These are phyloP conservation scores for Chloris gayana DNA, from an alignment of 176 grass and related monocot species.

Conservation along the genomic window DNA sequence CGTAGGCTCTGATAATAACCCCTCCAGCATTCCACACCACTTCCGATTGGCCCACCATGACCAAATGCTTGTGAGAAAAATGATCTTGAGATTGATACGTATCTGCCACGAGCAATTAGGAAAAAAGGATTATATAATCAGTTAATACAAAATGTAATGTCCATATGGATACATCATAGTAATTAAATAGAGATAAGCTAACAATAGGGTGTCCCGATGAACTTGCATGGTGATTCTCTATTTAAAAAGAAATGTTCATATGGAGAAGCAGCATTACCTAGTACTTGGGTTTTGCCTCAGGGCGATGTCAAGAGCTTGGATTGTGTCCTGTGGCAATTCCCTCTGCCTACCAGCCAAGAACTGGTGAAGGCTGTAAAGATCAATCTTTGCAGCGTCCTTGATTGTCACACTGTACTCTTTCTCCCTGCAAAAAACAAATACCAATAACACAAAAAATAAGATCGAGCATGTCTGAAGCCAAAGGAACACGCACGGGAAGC, in stretches of 20 bases:
- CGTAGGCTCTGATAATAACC: conserved; percentile 86
- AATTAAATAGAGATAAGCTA: background rate
- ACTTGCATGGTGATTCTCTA: background rate
- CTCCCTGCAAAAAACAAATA: conserved; percentile 8
- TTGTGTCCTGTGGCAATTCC: conserved; percentile 63
- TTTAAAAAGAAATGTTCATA: background rate
- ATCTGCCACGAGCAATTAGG: conserved; percentile 40
- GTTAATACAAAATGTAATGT: background rate
- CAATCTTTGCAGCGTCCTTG: conserved; percentile 42
- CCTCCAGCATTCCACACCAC: conserved; percentile 72
- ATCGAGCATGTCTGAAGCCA: background rate
- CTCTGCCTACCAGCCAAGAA: conserved; percentile 52
- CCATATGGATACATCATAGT: background rate
- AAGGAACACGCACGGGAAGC: background rate
- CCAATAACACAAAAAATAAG: background rate
- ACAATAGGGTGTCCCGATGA: background rate
- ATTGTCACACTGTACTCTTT: conserved; percentile 59
- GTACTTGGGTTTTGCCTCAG: conserved; percentile 48
- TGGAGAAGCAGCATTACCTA: conserved; percentile 40
- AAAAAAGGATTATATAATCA: background rate
- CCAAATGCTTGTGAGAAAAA: conserved; percentile 71
- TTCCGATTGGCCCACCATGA: conserved; percentile 36
- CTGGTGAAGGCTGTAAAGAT: conserved; percentile 51
- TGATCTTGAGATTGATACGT: conserved; percentile 59
- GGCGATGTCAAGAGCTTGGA: conserved; percentile 82